These are phyloP conservation scores for Corymbia maculata DNA, from an alignment of 345 rosid genomes.

Conservation along the genomic window DNA sequence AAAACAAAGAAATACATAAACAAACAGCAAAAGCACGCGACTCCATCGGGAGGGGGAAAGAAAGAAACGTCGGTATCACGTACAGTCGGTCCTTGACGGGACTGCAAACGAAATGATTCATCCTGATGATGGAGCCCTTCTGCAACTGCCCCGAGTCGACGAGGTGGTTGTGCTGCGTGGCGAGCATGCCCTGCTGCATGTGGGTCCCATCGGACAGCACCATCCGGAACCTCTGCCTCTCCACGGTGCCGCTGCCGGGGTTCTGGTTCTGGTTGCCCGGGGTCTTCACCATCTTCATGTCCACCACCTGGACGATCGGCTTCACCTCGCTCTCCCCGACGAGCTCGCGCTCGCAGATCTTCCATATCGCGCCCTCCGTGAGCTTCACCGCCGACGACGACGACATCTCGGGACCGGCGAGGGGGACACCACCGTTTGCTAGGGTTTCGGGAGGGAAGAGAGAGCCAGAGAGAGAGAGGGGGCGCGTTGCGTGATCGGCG, in stretches of 20 bases:
- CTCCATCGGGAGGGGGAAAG: not conserved
- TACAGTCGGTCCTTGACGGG: conserved; percentile 62
- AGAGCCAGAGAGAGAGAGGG: too few species aligned
- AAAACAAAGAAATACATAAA: not conserved
- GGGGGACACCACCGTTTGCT: not conserved
- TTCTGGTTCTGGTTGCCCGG: conserved; percentile 28
- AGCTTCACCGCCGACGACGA: conserved; percentile 40
- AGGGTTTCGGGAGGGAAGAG: not conserved
- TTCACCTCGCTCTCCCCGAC: conserved; percentile 29
- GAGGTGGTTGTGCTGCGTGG: conserved; percentile 37
- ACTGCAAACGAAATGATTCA: conserved; percentile 49
- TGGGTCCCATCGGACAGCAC: conserved; percentile 57
- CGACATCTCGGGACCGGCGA: not conserved
- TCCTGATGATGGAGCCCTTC: conserved; percentile 49
- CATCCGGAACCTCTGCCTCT: conserved; percentile 33
- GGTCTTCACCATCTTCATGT: conserved; percentile 49
- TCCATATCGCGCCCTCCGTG: conserved; percentile 52
- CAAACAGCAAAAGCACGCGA: not conserved
- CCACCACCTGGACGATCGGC: conserved; percentile 68
- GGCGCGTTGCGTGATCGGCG: not conserved
- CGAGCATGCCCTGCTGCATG: conserved; percentile 66
- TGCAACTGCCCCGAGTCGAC: conserved; percentile 41
- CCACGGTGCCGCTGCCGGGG: not conserved
- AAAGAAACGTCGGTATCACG: not conserved
- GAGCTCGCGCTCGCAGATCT: conserved; percentile 37